Evolutionary conservation across 2,329 filamentous ascomycete genomes (phyloP), one percentile per base, ranked within the genome.

Genomic region (Chalaropsis thielavioides): DNA sequence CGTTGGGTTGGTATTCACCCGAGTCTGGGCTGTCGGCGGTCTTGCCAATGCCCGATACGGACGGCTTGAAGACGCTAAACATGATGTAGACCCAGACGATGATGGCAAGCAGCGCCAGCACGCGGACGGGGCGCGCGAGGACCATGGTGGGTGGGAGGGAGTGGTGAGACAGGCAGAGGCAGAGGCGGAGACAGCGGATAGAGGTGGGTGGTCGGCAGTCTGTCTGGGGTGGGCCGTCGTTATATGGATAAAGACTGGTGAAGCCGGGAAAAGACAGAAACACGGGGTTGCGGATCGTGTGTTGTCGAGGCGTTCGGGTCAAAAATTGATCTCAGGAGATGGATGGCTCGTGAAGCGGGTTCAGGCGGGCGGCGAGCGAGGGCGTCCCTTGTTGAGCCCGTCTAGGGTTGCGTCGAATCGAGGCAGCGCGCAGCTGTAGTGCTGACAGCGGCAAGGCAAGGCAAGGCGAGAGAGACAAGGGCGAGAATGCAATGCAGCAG

Each of bases 91-190:
- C 79, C 79, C 90, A 88, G 69, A 95, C 77, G 68, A 88, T 75
- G 70, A 89, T 77, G 69, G 87, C 89, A 68, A 84, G 79, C 69
- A 88, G 81, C 70, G 84, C 87, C 72, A 96, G 79, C 72, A 88
- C 84, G 76, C 92, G 86, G 73, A 96, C 87, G 66, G 90, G 89
- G 78, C 87, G 86, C 72, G 90, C 89, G 73, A 96, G 80, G 72
- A 88, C 89, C 91, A 96, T 96, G n/a, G n/a, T 59, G 15, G 27
- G 17, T 64, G 22, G 31, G 59, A 38, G 13, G 13, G 22, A 10
- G 35, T 59, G 13, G n/a, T n/a, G 40, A n/a, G n/a, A n/a, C n/a
- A n/a, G n/a, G n/a, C n/a, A n/a, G n/a, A n/a, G n/a, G n/a, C n/a
- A n/a, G n/a, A n/a, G n/a, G n/a, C n/a, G n/a, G n/a, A n/a, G n/a